Evolutionary conservation across 257 asterid species (phyloP).

Genomic region (Penstemon eatonii): DNA sequence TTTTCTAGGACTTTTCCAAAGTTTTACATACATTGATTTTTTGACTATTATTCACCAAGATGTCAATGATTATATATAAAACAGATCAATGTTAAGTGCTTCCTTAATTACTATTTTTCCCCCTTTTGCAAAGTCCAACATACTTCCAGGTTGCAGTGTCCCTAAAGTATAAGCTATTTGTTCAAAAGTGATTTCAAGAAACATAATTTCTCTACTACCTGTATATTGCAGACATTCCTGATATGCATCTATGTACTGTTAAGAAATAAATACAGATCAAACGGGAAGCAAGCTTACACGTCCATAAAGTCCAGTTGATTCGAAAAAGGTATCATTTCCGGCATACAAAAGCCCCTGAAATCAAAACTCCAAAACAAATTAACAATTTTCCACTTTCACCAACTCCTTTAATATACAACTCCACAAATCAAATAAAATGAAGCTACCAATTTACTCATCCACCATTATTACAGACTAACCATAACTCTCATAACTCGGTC

Average conservation of each 20-base stretch:
- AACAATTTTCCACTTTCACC: slow-evolving; percentile 7
- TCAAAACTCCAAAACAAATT: not conserved
- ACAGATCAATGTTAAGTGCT: not conserved
- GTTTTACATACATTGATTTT: not conserved
- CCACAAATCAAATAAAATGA: not conserved
- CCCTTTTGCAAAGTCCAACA: slow-evolving; percentile 9
- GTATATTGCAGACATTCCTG: slow-evolving; percentile 6
- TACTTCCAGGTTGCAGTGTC: not conserved
- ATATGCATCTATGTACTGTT: slow-evolving; percentile 1
- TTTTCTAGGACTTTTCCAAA: not conserved
- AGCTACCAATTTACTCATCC: not conserved
- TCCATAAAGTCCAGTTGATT: slow-evolving; percentile 87
- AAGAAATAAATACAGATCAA: not conserved
- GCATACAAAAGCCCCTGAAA: slow-evolving; percentile 88
- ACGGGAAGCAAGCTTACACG: slow-evolving; percentile 56
- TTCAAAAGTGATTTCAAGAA: slow-evolving; percentile 10
- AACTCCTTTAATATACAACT: slow-evolving; percentile 5
- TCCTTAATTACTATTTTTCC: not conserved
- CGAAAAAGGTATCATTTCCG: slow-evolving; percentile 73
- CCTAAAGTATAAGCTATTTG: not conserved
- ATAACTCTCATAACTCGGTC: slow-evolving; percentile 11
- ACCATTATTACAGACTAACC: slow-evolving; percentile 8
- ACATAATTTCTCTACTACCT: slow-evolving; percentile 1
- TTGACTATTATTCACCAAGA: slow-evolving; percentile 12
- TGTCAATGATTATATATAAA: not conserved